These are phyloP conservation scores for Sanguinoderma infundibulare DNA, from an alignment of 1,284 basidiomycete species.

Conservation along the genomic window DNA sequence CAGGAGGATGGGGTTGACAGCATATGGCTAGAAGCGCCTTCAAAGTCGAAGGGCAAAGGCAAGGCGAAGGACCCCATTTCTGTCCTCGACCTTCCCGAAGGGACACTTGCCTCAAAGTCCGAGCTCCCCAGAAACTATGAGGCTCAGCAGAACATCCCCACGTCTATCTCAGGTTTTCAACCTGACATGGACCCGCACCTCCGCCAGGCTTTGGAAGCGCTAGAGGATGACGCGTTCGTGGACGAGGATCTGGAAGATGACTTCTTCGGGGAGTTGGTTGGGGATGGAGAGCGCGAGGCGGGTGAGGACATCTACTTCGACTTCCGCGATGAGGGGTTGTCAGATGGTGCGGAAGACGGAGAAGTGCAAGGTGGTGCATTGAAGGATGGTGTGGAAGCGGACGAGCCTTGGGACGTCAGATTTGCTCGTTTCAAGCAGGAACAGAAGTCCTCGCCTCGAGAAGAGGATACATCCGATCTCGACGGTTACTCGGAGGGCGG, in stretches of 20 bases:
- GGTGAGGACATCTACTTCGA: constrained; percentile 66
- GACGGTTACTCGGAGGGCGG: constrained; percentile 71
- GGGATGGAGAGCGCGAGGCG: constrained; percentile 68
- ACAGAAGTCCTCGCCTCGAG: constrained; percentile 40
- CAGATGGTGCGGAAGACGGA: constrained; percentile 35
- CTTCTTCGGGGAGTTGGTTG: constrained; percentile 77
- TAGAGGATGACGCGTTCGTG: constrained; percentile 96
- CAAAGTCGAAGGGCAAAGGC: constrained; percentile 42
- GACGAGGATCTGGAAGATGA: constrained; percentile 74
- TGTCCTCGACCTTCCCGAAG: constrained; percentile 66
- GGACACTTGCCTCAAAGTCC: constrained; percentile 70
- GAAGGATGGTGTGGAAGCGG: constrained; percentile 29
- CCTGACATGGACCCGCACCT: constrained; percentile 98
- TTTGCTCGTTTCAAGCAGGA: constrained; percentile 80
- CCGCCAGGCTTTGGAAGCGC: constrained; percentile 90
- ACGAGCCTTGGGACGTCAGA: constrained; percentile 68
- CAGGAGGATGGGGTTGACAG: constrained; percentile 80
- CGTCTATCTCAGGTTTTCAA: constrained; percentile 87
- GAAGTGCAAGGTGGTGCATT: constrained; percentile 24
- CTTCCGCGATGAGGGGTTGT: constrained; percentile 69
- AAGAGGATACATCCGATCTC: constrained; percentile 49
- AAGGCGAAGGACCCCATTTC: constrained; percentile 39
- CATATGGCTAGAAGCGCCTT: constrained; percentile 75
- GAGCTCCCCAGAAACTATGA: constrained; percentile 82
- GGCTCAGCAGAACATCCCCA: constrained; percentile 76